Evolutionary conservation across 1,284 basidiomycete genomes (phyloP), one percentile per base, ranked within the genome.

Genomic region (Amylostereum areolatum): DNA sequence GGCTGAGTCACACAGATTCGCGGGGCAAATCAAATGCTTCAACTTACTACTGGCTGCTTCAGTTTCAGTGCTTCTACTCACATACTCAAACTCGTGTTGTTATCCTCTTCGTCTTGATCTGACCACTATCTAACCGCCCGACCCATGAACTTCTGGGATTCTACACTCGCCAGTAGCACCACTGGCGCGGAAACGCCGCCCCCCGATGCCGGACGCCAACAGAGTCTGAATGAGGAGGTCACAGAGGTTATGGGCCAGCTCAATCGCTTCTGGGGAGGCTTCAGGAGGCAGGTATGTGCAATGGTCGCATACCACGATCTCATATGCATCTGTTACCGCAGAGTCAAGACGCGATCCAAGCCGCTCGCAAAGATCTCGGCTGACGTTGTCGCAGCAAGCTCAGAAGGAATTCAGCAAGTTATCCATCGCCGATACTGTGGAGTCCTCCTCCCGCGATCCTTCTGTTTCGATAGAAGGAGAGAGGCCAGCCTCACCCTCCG

Each of bases 181-280:
- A 60, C 74, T 12, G 74, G 71, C 5, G 60, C 74, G 8, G 65
- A 66, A 10, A 78, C 83, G 1, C 72, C 78, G 4, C 67, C 73
- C 4, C 52, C 63, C 32, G 56, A 64, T 27, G 55, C 61, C 6
- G 52, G 43, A 49, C 64, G 74, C 9, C 78, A 82, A 54, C 84
- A 79, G 44, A 81, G 76, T 49, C 70, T 95, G 45, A 85, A 94
- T 61, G 85, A 92, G 57, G 92, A 95, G 66, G 89, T 96, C 6
- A 77, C 77, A 3, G 86, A 95, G 62, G 91, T 93, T 25, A 80
- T 94, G 46, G 88, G 87, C 24, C 83, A 88, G 58, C 70, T 94
- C n/a, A 85, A 83, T 35, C 75, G 81, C 49, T 85, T 92, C 63
- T 96, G 92, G 92, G 91, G 92, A 43, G 87, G 89, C 12, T 87